phyloP scores from a whole-genome alignment of 2,329 filamentous ascomycete genomes.

The Chaetomiaceae sp. region DNA sequence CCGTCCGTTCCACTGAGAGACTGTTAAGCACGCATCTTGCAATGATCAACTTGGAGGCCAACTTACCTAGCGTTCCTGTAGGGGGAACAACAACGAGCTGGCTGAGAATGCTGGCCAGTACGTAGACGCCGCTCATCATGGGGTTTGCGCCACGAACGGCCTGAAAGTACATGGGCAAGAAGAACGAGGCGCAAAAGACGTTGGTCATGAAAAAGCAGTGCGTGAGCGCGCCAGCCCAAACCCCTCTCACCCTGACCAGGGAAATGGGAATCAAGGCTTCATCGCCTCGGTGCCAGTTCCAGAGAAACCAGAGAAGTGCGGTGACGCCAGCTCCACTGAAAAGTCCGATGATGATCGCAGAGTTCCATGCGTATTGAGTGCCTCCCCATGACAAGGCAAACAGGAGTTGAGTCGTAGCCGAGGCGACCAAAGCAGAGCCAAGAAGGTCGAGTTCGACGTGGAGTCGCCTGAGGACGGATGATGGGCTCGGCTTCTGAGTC shows the following conservation, averaged over 20 bases:
- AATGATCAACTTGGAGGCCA: neutral
- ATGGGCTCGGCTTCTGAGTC: constrained; percentile 29
- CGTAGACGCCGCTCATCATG: constrained; percentile 32
- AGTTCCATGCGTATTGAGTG: constrained; percentile 36
- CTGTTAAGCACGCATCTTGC: neutral
- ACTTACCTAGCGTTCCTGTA: constrained; percentile 26
- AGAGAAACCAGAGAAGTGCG: constrained; percentile 34
- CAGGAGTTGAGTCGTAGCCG: constrained; percentile 38
- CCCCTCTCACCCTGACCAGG: constrained; percentile 21
- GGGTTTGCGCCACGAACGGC: constrained; percentile 29
- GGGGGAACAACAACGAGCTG: constrained; percentile 24
- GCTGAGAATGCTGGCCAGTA: constrained; percentile 29
- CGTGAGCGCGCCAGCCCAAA: constrained; percentile 26
- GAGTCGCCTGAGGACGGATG: constrained; percentile 25
- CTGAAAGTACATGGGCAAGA: constrained; percentile 38
- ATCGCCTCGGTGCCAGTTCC: constrained; percentile 35
- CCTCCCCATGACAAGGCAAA: constrained; percentile 43
- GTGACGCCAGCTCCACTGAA: constrained; percentile 35
- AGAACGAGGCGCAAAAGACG: constrained; percentile 27
- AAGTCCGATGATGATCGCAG: constrained; percentile 36
- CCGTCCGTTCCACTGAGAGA: constrained; percentile 21
- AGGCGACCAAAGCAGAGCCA: constrained; percentile 41
- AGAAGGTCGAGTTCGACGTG: constrained; percentile 37
- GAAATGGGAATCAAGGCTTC: constrained; percentile 28
- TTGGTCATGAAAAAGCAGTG: constrained; percentile 22